Conservation (phyloP, 257 asterid species). For the Solanum chmielewskii region DNA sequence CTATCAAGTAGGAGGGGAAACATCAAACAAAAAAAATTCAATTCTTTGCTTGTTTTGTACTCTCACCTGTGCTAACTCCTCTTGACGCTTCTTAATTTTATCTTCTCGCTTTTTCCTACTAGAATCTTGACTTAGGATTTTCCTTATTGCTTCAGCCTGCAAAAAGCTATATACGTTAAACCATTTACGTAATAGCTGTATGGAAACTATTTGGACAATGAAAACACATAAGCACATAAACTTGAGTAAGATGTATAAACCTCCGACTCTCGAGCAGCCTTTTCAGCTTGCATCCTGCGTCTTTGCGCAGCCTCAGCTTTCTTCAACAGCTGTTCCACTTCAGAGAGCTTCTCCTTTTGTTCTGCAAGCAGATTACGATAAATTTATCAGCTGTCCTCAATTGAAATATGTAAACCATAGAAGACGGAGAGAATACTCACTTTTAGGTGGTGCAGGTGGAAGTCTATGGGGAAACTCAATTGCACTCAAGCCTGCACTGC, state of each 20-base stretch:
- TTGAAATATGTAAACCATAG: neutral
- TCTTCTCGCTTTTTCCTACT: constrained; percentile 74
- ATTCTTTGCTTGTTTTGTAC: neutral
- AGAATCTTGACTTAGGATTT: constrained; percentile 85
- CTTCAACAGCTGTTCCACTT: constrained; percentile 71
- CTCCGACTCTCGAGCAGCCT: constrained; percentile 86
- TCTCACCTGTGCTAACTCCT: constrained; percentile 54
- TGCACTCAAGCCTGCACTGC: constrained; percentile 24
- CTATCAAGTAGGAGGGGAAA: neutral
- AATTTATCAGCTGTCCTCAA: neutral
- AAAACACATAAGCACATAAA: neutral
- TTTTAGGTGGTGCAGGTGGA: constrained; percentile 76
- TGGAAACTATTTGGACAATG: neutral
- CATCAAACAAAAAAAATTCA: neutral
- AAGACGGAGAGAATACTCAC: constrained; percentile 21
- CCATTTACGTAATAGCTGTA: neutral
- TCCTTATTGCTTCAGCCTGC: constrained; percentile 91
- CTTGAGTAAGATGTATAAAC: constrained; percentile 15
- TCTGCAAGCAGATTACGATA: constrained; percentile 26
- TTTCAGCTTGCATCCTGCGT: constrained; percentile 64
- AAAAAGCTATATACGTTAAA: neutral
- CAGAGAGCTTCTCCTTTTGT: constrained; percentile 65
- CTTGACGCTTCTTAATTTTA: constrained; percentile 49
- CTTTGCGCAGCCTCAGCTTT: constrained; percentile 84
- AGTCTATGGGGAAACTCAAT: constrained; percentile 57